Evolutionary conservation across 2,329 filamentous ascomycete species (phyloP), one percentile per base, ranked within the genome.

Genomic region (Fusarium graminum): DNA sequence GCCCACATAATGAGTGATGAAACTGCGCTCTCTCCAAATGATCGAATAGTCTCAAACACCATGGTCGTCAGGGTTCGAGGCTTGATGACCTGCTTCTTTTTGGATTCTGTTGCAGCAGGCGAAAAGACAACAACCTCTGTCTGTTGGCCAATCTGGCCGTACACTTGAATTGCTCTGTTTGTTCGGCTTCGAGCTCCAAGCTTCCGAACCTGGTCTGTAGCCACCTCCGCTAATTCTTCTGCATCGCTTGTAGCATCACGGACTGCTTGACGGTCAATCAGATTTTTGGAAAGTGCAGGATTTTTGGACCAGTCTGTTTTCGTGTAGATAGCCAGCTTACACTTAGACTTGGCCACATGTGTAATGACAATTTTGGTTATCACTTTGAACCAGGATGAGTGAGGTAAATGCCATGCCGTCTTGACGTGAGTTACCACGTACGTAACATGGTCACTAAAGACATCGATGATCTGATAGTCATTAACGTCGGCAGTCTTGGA

Each of bases 351-450:
- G 51, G 93, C 89, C 61, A 94, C 86, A 74, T 98, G 93, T 4
- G 95, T 97, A 65, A 99, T 95, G 66, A 97, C 93, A 65, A 97
- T 89, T 78, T 97, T 97, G 68, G 88, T 94, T 57, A 96, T 87
- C 22, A 97, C 82, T 70, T 90, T 90, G 79, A 98, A 97, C 50
- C 88, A 86, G 46, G 88, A 84, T 52, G 90, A 88, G 75, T 93
- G 90, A 13, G 95, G 95, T 36, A 98, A 83, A 80, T 97, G 93
- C 92, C 93, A 97, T 9, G 87, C 84, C 17, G 85, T 88, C 75
- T 86, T 88, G 74, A 81, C 80, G 67, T 89, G 85, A 11, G 84
- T 86, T 42, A 90, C 85, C 32, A 89, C 86, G 70, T 90, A 90
- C 43, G 85, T 89, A 53, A 87, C 83, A 70, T 94, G 91, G 69